Evolutionary conservation across 495 filamentous ascomycete genomes (phyloP), one percentile per base, ranked within the genome.

Genomic region (Darksidea phi): DNA sequence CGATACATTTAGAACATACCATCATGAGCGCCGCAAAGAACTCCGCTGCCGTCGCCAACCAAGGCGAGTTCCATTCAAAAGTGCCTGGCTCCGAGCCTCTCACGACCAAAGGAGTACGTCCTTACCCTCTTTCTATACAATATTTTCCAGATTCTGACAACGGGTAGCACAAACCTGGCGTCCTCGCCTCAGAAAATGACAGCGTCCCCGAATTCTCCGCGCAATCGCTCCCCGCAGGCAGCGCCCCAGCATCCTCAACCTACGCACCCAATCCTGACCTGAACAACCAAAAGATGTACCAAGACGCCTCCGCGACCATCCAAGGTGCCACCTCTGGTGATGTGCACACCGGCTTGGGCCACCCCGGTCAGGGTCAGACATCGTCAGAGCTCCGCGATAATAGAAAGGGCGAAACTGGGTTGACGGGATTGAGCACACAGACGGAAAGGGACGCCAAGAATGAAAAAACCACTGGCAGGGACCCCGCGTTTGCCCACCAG

Each of bases 91-190:
- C 80, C 8, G 75, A 80, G 34, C 84, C 84, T 6, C 54, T 80
- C 21, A 78, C 75, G 6, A 81, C 75, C 24, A 72, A 77, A 42
- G 82, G 86, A 2, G 84, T 87, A 81, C 66, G 78, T 74, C 32
- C 28, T 24, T 8, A 28, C 13, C 26, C 34, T 36, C 32, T 6
- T 8, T 8, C 13, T 28, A 2, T 23, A 17, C 36, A 1, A 10
- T 15, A 13, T 36, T 8, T 7, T 11, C 15, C 8, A 54, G 2
- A 36, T 43, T 15, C 17, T 62, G 37, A 62, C 50, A 42, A 54
- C 37, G 28, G 21, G 4, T 70, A 89, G 87, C 88, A 92, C 71
- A 75, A 86, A 71, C 81, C 79, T 17, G 89, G 89, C 62, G 71
- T 77, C 36, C 77, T 82, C 57, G 78, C 82, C 49, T 75, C 73